Conservation (phyloP, 345 rosid genomes). For the Brassica juncea region DNA sequence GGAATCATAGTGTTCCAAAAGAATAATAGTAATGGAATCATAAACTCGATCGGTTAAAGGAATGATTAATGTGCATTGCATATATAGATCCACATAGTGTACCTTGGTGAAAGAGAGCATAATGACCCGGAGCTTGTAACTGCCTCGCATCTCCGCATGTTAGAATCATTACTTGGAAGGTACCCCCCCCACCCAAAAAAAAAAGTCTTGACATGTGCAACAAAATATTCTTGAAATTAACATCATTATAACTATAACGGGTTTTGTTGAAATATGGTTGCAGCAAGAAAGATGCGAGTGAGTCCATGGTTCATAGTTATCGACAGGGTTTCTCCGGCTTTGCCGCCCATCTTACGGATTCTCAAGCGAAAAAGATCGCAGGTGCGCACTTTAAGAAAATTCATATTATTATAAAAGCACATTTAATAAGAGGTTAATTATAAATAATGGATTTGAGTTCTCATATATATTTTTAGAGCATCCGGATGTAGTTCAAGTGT, state of each 20-base stretch:
- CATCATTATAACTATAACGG: not conserved
- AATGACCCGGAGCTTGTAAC: constrained; percentile 45
- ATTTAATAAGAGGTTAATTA: not conserved
- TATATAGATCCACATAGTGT: constrained; percentile 55
- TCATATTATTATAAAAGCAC: not conserved
- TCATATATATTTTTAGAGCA: not conserved
- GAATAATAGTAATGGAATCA: not conserved
- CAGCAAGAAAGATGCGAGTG: constrained; percentile 42
- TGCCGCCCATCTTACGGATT: constrained; percentile 65
- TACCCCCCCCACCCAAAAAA: constrained; percentile 17
- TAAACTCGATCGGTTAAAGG: not conserved
- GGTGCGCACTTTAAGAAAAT: not conserved
- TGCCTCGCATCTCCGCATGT: constrained; percentile 54
- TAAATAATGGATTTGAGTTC: not conserved
- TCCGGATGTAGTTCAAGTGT: constrained; percentile 16
- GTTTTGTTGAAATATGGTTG: constrained; percentile 11
- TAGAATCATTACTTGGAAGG: constrained; percentile 61
- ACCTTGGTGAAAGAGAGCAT: constrained; percentile 53
- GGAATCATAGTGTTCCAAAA: not conserved
- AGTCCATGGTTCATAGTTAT: constrained; percentile 60
- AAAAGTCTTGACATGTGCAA: not conserved
- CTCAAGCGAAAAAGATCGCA: constrained; percentile 44
- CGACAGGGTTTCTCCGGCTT: constrained; percentile 72
- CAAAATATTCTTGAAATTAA: too few relatives aligned
- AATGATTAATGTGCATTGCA: not conserved